Evolutionary conservation across 2,329 filamentous ascomycete species (phyloP).

Genomic region (Pezicula neosporulosa): DNA sequence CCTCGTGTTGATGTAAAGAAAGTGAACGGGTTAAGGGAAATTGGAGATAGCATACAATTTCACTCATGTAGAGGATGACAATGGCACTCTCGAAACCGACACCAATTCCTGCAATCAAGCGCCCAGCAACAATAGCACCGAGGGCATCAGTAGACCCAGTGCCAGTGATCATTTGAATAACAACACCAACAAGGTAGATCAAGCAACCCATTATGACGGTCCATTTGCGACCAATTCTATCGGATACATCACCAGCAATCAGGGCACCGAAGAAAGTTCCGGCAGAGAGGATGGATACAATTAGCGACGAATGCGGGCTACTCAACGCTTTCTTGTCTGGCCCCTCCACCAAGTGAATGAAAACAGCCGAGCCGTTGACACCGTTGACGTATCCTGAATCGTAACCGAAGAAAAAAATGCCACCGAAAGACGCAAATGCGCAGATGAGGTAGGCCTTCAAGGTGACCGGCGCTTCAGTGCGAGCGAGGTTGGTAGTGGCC

Average conservation of each 20-base stretch:
- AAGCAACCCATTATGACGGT: conserved; percentile 68
- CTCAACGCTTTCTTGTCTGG: conserved; percentile 51
- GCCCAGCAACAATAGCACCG: conserved; percentile 67
- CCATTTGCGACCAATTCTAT: conserved; percentile 67
- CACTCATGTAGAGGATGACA: conserved; percentile 78
- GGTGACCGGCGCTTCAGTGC: conserved; percentile 65
- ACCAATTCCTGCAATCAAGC: conserved; percentile 71
- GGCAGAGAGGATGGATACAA: conserved; percentile 56
- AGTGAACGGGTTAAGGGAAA: conserved; percentile 26
- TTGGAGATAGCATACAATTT: conserved; percentile 23
- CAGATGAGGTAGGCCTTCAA: conserved; percentile 66
- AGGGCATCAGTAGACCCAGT: conserved; percentile 41
- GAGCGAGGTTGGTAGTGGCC: conserved; percentile 45
- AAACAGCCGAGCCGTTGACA: conserved; percentile 48
- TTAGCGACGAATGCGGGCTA: conserved; percentile 66
- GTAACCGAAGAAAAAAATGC: conserved; percentile 51
- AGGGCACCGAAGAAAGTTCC: conserved; percentile 75
- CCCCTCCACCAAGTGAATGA: conserved; percentile 12
- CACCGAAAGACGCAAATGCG: conserved; percentile 66
- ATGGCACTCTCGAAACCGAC: conserved; percentile 78
- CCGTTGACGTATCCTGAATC: conserved; percentile 74
- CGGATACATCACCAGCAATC: conserved; percentile 71
- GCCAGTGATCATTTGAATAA: conserved; percentile 52
- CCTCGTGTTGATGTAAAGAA: not conserved
- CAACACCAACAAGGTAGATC: conserved; percentile 66